Base-by-base conservation (phyloP, 2,329 filamentous ascomycete genomes). In the Fusarium sp. region DNA sequence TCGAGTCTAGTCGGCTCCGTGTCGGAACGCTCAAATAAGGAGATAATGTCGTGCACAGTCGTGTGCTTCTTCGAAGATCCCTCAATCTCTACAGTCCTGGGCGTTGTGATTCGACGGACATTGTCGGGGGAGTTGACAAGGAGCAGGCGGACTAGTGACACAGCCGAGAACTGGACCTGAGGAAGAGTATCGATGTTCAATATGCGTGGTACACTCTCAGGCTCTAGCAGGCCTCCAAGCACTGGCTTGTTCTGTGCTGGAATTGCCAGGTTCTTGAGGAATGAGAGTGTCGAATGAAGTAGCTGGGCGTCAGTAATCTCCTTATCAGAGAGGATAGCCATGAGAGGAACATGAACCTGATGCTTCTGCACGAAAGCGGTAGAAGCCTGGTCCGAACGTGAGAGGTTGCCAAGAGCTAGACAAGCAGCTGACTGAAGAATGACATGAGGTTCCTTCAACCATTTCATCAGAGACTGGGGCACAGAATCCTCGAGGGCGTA, bases 211-310 rank as follows among this genome's bases (percentile, higher is more conserved):
- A 90, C 80, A 32, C 84, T 78, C 5, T 71, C 59, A 0, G 79
- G 72, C 8, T 82, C 80, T 6, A 90, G 79, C 3, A 90, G 78
- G 8, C 78, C 77, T 18, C 85, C 85, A 3, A 91, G 80, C 0
- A 78, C 49, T 4, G 81, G 67, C 75, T 89, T 90, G 78, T 91
- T 91, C 27, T 77, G 75, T 0, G 78, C 60, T 0, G 88, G 87
- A 53, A 91, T 87, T 27, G 88, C 86, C 11, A 91, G 84, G 75
- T 91, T 91, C 77, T 90, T 90, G 64, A 90, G 84, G 72, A 90
- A 90, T 10, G 87, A 85, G 20, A 91, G 80, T 4, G 82, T 80
- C 2, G 87, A 83, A 73, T 90, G 88, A 1, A 88, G 80, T 18
- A 89, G 83, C 65, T 89, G 86, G 1, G 83, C 76, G 65, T 86